Evolutionary conservation across 805 yeast genomes (phyloP), one percentile per base, ranked within the genome.

Genomic region (Lachancea waltii): DNA sequence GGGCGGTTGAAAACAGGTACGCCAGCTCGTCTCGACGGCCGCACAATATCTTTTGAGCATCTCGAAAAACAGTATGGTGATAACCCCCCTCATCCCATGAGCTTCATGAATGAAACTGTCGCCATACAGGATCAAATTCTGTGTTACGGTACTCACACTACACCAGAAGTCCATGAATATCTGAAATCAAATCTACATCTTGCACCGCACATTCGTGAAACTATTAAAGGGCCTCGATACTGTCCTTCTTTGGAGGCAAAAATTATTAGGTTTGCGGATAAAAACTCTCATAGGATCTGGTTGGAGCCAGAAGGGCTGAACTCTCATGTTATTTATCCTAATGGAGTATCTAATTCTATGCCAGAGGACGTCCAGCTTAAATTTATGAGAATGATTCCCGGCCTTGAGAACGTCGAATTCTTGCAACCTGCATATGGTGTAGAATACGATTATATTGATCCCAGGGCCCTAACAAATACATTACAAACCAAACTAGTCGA

Each of bases 341-440:
- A 90, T 53, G 99, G 99, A 11, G 85, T 92, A 13, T 85, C 95
- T 2, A 82, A 89, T 51, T 87, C 98, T 0, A 83, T 92, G 95
- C 98, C 98, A 0, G 92, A 77, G 25, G 97, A 90, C 17, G 80
- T 89, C 21, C 99, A 92, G 61, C 71, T 70, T 16, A 68, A 74
- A 46, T 72, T 89, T 70, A 72, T 92, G 38, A 67, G 70, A 42
- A 65, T 85, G 66, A 84, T 92, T 44, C 83, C 86, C 3, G 99
- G 99, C 0, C 72, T 95, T 35, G 95, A 85, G 50, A 77, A 84
- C 47, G 96, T 83, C 0, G 67, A 64, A n/a, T 85, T 92, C 84
- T 56, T 81, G 9, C 96, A 89, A 55, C 96, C 97, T 0, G 99
- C 97, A 0, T 92, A 92, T 56, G 99, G 99, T n/a, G 98, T 92